A percentile compares a stretch with the other conserved stretches of the same genome.
These are phyloP conservation scores for Wolfiporia cocos DNA, from an alignment of 1,284 basidiomycete genomes.

Conservation along the genomic window DNA sequence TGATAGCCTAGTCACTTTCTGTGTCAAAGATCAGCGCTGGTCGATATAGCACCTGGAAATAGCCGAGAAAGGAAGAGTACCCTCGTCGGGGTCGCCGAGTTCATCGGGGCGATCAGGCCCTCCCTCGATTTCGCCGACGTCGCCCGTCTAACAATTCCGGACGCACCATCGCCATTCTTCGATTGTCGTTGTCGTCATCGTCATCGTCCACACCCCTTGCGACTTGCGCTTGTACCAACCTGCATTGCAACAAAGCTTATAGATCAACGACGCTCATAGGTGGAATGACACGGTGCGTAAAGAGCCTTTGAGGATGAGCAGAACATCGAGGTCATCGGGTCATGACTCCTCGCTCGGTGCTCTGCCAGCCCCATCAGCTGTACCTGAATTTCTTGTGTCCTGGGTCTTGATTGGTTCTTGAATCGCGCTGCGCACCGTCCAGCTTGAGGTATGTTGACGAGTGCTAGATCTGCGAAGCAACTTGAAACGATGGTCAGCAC, in stretches of 20 bases:
- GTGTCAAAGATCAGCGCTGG: too few relatives aligned
- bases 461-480: conserved; percentile 1
- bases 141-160: not conserved
- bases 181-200: not conserved
- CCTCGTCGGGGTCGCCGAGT: conserved; percentile 1
- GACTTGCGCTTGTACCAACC: too few relatives aligned
- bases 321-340: conserved; percentile 5
- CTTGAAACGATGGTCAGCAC: not conserved
- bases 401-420: conserved; percentile 2
- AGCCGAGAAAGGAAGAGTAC: not conserved
- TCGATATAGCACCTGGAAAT: not conserved
- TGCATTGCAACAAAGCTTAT: not conserved
- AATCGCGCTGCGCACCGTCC: not conserved
- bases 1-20: too few relatives aligned
- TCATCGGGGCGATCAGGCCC: conserved; percentile 7
- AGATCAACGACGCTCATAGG: not conserved
- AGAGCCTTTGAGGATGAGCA: not conserved
- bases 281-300: not conserved
- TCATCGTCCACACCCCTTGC: not conserved
- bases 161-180: not conserved
- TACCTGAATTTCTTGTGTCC: conserved; percentile 2
- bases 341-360: conserved; percentile 8
- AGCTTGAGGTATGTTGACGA: not conserved
- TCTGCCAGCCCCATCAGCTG: conserved; percentile 2
- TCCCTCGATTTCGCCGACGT: conserved; percentile 5